phyloP scores from a whole-genome alignment of 768 basidiomycete species.

The Mycena capillaripes region DNA sequence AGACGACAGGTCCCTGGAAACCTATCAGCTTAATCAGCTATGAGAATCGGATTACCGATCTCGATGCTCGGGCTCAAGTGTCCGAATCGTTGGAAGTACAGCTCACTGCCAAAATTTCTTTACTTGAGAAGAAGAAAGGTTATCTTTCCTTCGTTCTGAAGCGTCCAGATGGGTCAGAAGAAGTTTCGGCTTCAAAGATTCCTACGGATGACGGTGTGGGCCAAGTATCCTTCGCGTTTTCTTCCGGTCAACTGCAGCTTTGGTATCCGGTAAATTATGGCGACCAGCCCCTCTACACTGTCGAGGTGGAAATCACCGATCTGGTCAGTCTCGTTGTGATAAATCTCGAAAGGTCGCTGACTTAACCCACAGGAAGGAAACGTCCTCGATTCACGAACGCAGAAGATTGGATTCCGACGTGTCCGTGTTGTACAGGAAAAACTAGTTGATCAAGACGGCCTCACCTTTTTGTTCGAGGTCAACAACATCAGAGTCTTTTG shows the following conservation, averaged over 20 bases:
- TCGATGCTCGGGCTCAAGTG: constrained; percentile 73
- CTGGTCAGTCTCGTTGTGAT: constrained; percentile 54
- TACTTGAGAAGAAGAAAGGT: constrained; percentile 53
- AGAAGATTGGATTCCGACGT: constrained; percentile 86
- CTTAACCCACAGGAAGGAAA: constrained; percentile 59
- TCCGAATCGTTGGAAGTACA: constrained; percentile 67
- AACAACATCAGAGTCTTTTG: constrained; percentile 92
- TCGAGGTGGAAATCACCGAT: constrained; percentile 68
- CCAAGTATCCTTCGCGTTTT: constrained; percentile 63
- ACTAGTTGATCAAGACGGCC: constrained; percentile 80
- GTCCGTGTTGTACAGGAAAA: constrained; percentile 85
- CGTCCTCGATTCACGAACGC: constrained; percentile 64
- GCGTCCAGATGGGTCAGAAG: constrained; percentile 61
- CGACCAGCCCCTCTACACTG: constrained; percentile 80
- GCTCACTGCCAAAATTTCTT: constrained; percentile 62
- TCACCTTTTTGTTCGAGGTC: constrained; percentile 91
- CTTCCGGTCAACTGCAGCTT: constrained; percentile 71
- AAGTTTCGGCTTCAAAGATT: constrained; percentile 55
- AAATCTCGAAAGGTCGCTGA: background rate
- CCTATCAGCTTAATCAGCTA: constrained; percentile 82
- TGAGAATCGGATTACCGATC: constrained; percentile 70
- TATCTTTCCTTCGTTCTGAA: constrained; percentile 65
- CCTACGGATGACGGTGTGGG: constrained; percentile 52
- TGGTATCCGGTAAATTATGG: constrained; percentile 94
- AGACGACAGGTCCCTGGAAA: constrained; percentile 89